Evolutionary conservation across 768 basidiomycete genomes (phyloP).

Genomic region (Boletus edulis): DNA sequence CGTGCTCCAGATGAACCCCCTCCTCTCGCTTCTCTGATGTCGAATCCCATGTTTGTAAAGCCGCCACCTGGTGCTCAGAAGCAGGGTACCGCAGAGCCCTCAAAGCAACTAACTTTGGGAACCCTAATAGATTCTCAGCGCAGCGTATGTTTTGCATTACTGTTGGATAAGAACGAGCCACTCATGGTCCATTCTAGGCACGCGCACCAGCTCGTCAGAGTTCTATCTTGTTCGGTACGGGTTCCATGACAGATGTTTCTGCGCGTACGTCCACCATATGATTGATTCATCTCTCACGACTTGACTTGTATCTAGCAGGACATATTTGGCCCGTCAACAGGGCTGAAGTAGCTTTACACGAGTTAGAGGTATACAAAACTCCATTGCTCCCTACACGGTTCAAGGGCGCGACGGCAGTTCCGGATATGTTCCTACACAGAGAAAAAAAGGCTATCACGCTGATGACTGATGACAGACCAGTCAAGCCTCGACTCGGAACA

Average conservation of each 20-base stretch:
- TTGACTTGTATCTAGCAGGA: slow-evolving; percentile 23
- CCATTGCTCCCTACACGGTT: slow-evolving; percentile 67
- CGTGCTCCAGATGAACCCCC: slow-evolving; percentile 70
- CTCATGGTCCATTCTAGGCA: slow-evolving; percentile 33
- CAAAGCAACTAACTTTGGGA: slow-evolving; percentile 50
- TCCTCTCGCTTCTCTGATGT: slow-evolving; percentile 54
- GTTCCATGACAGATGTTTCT: slow-evolving; percentile 32
- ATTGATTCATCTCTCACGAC: slow-evolving; percentile 4
- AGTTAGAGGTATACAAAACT: slow-evolving; percentile 76
- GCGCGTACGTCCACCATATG: slow-evolving; percentile 28
- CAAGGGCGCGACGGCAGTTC: slow-evolving; percentile 41
- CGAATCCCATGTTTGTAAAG: slow-evolving; percentile 70
- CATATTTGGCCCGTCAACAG: slow-evolving; percentile 41
- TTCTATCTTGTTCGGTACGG: slow-evolving; percentile 48
- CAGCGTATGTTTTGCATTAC: slow-evolving; percentile 40
- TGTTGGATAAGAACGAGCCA: not conserved
- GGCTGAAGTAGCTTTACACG: slow-evolving; percentile 66
- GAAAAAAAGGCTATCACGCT: slow-evolving; percentile 43
- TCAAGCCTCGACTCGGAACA: slow-evolving; percentile 47
- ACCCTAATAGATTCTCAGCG: slow-evolving; percentile 56
- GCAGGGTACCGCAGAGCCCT: slow-evolving; percentile 17
- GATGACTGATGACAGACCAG: slow-evolving; percentile 59
- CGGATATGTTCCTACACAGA: slow-evolving; percentile 63
- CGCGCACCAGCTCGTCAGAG: slow-evolving; percentile 51
- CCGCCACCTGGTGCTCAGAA: slow-evolving; percentile 42